Evolutionary conservation across 1,284 basidiomycete species (phyloP), one percentile per base, ranked within the genome.

Genomic region (Marasmius oreades): DNA sequence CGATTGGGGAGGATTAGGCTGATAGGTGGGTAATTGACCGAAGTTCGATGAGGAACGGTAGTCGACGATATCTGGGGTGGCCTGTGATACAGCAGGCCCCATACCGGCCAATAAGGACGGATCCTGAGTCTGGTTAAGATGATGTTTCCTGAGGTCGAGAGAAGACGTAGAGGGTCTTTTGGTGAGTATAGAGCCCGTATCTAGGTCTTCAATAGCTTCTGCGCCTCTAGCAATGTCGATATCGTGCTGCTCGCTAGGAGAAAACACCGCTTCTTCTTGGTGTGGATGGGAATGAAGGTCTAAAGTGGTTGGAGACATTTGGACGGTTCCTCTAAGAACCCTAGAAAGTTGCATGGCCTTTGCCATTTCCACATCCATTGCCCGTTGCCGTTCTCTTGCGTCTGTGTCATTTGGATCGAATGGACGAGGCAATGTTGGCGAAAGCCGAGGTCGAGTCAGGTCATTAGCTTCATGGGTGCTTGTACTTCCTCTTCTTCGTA

Each of bases 331-430:
- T 60, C 86, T 78, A 24, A 90, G 79, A 0, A 88, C 89, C 34
- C 84, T 78, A 28, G 88, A 90, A 46, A 93, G 81, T 54, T 92
- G 89, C 60, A 61, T 61, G 22, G 57, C 57, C 67, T 90, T 80
- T 47, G 91, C 90, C 81, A 92, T 90, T 65, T 92, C 90, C 0
- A 86, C 90, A 62, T 92, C 90, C 83, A 93, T 87, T 1, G 87
- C 82, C n/a, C 88, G 79, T 71, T 93, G 90, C 16, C 90, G 81
- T 67, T 93, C 90, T 51, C 82, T 77, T 22, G 79, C 82, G 55
- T 88, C 81, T 0, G 86, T 84, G 66, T 90, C 86, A 70, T 85
- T 77, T 14, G 77, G 79, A 66, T 90, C 86, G 60, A 80, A 79
- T 8, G 84, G 77, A 39, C 87, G 80, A 1, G 73, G 68, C 22